Conservation (phyloP, 2,329 filamentous ascomycete genomes). For the Sordariomycetes sp. region DNA sequence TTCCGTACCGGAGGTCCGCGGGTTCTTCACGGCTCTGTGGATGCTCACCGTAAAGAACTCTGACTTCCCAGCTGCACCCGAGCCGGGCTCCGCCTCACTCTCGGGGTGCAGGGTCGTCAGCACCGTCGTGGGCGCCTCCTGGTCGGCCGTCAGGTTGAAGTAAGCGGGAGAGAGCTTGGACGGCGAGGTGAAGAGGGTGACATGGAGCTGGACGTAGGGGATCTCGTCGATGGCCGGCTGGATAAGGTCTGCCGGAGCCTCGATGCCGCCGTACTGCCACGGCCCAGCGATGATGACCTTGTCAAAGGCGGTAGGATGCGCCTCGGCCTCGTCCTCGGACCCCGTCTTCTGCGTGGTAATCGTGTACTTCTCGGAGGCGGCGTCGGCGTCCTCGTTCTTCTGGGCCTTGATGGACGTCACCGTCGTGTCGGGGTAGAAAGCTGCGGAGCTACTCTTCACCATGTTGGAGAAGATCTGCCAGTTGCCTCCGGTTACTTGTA, state of each 20-base stretch:
- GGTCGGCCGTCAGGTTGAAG: constrained; percentile 52
- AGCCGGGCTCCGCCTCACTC: constrained; percentile 35
- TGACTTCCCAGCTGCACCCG: constrained; percentile 52
- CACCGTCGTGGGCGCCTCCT: constrained; percentile 55
- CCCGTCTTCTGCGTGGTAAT: constrained; percentile 22
- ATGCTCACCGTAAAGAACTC: constrained; percentile 82
- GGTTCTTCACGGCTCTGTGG: constrained; percentile 50
- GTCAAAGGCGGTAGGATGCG: constrained; percentile 50
- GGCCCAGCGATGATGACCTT: constrained; percentile 74
- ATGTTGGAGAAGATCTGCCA: constrained; percentile 89
- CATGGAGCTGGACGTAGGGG: constrained; percentile 78
- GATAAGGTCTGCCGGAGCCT: constrained; percentile 49
- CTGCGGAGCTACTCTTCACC: constrained; percentile 50
- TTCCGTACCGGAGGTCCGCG: constrained; percentile 36
- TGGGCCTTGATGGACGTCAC: constrained; percentile 47
- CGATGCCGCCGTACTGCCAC: constrained; percentile 66
- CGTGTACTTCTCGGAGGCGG: constrained; percentile 28
- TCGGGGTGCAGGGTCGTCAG: constrained; percentile 65
- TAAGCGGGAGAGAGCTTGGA: constrained; percentile 55
- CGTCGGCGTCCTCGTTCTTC: constrained; percentile 23
- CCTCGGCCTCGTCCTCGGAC: constrained; percentile 14
- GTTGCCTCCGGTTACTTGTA: constrained; percentile 72
- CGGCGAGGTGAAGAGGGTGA: constrained; percentile 77
- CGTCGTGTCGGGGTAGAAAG: constrained; percentile 50
- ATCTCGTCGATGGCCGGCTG: constrained; percentile 60